Base-by-base conservation (phyloP, 2,329 filamentous ascomycete species). In the Cladosporium sphaerospermum region DNA sequence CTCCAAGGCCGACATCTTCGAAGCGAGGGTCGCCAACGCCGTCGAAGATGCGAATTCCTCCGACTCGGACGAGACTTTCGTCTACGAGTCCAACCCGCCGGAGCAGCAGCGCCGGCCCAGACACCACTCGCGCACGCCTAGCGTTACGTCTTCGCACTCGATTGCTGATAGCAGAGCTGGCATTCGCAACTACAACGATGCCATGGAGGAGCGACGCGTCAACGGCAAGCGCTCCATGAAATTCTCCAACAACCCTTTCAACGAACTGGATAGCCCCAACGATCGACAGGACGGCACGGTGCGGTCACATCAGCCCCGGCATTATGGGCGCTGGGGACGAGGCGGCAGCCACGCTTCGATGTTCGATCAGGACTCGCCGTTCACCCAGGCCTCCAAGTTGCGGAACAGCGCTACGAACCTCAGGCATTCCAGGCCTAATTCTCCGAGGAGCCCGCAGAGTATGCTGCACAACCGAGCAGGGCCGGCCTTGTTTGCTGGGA, bases 21-120 rank as follows among this genome's bases (percentile, higher is more conserved):
- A 97, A 74, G 90, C 91, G 61, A 95, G 95, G 67, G 90, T 99
- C 61, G 92, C 92, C 47, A 96, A 85, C 68, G 92, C 92, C 8
- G 90, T 99, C 49, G 92, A 97, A 67, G 91, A 97, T 69, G 90
- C 89, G 42, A 88, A 96, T 69, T 95, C 92, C 10, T 96, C 92
- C 6, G 93, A 99, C 69, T 97, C 92, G 1, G 93, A 96, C 64
- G 93, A 97, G 71, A 97, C 93, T 0, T 99, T 97, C 70, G 93
- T 99, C 13, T 99, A 99, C 72, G 93, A 99, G 70, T 97, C 93
- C 23, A 99, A 99, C 65, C 93, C 92, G 9, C 78, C 80, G 11
- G 82, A 84, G 60, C 74, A 77, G 19, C 76, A 72, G 52, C 70
- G 78, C 31, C 75, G 80, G 48, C 88, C 89, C 48, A 82, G 90